phyloP scores from a whole-genome alignment of 805 yeast genomes.

The Grigorovia yakushimaensis region DNA sequence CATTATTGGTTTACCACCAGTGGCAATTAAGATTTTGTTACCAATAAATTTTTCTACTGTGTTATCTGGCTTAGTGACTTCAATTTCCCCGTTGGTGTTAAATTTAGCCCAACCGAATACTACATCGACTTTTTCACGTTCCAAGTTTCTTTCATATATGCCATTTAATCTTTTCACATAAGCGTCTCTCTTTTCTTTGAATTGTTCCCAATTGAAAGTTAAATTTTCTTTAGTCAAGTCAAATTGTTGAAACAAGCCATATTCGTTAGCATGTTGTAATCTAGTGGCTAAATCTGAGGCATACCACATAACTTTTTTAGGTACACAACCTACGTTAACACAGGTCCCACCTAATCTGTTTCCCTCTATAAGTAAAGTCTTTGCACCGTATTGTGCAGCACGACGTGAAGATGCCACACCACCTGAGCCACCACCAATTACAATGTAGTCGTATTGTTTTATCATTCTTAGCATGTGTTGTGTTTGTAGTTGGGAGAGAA shows the following conservation, averaged over 20 bases:
- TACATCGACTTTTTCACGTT: constrained; percentile 81
- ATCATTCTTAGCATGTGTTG: not conserved
- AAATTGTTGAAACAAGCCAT: constrained; percentile 62
- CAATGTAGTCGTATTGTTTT: constrained; percentile 75
- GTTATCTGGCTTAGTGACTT: constrained; percentile 62
- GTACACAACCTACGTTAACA: constrained; percentile 98
- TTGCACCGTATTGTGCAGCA: constrained; percentile 90
- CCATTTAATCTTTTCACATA: constrained; percentile 83
- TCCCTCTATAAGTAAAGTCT: constrained; percentile 72
- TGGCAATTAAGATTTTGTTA: constrained; percentile 77
- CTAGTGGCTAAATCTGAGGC: constrained; percentile 83
- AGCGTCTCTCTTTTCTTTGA: constrained; percentile 87
- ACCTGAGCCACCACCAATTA: constrained; percentile 98
- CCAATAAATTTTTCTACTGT: constrained; percentile 55
- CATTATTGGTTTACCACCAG: constrained; percentile 76
- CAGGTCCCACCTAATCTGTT: constrained; percentile 92
- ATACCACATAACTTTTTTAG: constrained; percentile 98
- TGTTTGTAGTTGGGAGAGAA: too few species aligned
- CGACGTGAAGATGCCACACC: constrained; percentile 98
- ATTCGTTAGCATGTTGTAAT: constrained; percentile 64
- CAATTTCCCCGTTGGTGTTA: constrained; percentile 59
- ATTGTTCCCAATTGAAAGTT: constrained; percentile 70
- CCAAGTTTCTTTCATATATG: constrained; percentile 79
- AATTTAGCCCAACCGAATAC: constrained; percentile 82
- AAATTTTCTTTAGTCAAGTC: constrained; percentile 40